phyloP scores from a whole-genome alignment of 345 rosid genomes.

The Excoecaria agallocha region DNA sequence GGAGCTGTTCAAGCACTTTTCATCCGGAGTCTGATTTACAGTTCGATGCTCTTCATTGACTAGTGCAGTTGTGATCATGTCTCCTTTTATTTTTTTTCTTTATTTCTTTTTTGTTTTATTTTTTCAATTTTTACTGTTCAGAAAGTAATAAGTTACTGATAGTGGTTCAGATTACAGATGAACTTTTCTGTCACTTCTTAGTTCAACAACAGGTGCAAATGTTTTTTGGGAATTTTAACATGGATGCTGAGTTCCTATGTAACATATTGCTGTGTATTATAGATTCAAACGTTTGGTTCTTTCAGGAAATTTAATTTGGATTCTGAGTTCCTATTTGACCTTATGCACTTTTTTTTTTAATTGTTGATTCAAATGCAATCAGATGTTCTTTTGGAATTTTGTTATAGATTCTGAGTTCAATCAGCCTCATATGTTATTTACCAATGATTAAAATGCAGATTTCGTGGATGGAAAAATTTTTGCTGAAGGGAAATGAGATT shows the following conservation, averaged over 20 bases:
- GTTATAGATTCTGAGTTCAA: constrained; percentile 1
- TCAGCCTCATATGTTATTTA: constrained; percentile 10
- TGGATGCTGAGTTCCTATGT: neutral
- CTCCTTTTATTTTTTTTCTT: neutral
- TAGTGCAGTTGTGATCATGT: constrained; percentile 4
- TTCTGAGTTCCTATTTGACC: neutral
- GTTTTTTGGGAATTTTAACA: neutral
- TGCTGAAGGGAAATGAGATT: constrained; percentile 88
- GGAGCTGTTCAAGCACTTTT: neutral
- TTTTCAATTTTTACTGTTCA: neutral
- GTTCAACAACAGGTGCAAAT: neutral
- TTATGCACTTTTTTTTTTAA: neutral
- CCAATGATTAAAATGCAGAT: constrained; percentile 50
- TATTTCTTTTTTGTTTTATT: neutral
- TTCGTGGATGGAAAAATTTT: constrained; percentile 99
- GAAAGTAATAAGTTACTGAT: neutral
- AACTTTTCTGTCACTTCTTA: neutral
- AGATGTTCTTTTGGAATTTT: neutral
- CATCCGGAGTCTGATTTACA: constrained; percentile 7
- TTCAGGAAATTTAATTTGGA: neutral
- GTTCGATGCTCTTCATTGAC: constrained; percentile 1
- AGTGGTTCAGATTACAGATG: neutral
- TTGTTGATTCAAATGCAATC: neutral
- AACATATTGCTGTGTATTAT: neutral
- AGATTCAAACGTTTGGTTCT: neutral